Evolutionary conservation across 495 filamentous ascomycete species (phyloP).

Genomic region (Tuber magnatum): DNA sequence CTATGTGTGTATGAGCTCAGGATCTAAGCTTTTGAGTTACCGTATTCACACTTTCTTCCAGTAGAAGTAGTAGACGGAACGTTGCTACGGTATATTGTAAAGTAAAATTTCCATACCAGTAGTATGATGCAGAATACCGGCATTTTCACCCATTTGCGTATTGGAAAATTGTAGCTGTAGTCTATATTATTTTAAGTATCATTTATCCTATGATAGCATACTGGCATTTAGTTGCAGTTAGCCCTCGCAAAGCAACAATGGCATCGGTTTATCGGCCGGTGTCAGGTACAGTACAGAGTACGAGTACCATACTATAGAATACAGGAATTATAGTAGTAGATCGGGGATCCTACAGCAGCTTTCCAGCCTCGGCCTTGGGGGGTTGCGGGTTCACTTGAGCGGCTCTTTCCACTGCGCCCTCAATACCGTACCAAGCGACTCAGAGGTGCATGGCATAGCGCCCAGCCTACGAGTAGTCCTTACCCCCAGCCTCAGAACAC

Average conservation of each 20-base stretch:
- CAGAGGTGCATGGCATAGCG: constrained; percentile 15
- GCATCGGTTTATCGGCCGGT: not conserved
- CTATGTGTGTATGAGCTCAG: not conserved
- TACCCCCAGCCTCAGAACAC: constrained; percentile 16
- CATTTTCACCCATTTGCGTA: not conserved
- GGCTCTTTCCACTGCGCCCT: constrained; percentile 11
- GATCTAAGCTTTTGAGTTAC: not conserved
- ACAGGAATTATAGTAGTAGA: not conserved
- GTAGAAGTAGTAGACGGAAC: not conserved
- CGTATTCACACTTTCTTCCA: not conserved
- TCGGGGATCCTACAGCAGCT: not conserved
- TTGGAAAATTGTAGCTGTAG: not conserved
- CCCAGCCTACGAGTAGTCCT: constrained; percentile 22
- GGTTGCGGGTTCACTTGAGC: constrained; percentile 17
- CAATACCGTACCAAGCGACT: not conserved
- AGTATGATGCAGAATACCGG: not conserved
- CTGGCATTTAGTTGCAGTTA: not conserved
- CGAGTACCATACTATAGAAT: not conserved
- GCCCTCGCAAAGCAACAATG: not conserved
- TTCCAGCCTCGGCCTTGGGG: not conserved
- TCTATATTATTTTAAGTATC: not conserved
- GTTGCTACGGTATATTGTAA: not conserved
- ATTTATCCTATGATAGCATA: not conserved
- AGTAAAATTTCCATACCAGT: not conserved
- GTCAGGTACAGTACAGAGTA: too few relatives aligned